A percentile compares a stretch with the other conserved stretches of the same genome.
Evolutionary conservation across 2,329 filamentous ascomycete species (phyloP).

Genomic region (Metarhizium robertsii): DNA sequence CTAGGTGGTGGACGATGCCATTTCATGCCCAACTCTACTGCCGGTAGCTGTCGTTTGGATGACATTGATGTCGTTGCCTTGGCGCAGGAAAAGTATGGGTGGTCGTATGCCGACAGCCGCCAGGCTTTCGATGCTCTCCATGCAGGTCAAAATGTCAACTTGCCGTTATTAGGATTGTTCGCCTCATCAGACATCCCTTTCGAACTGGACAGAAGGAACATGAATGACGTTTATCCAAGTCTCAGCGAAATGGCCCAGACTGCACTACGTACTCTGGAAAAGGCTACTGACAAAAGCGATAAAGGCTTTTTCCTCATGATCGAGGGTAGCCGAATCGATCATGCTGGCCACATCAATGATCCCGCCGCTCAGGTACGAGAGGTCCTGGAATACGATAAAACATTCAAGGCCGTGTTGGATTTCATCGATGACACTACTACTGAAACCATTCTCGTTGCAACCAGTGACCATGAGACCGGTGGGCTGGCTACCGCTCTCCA

Average conservation of each 20-base stretch:
- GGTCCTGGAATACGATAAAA: slow-evolving; percentile 87
- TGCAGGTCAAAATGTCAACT: slow-evolving; percentile 54
- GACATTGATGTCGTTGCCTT: slow-evolving; percentile 63
- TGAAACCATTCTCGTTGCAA: slow-evolving; percentile 75
- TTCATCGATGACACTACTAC: slow-evolving; percentile 69
- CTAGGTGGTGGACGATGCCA: slow-evolving; percentile 89
- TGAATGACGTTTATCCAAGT: slow-evolving; percentile 74
- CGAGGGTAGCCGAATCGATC: slow-evolving; percentile 91
- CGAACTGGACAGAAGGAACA: slow-evolving; percentile 78
- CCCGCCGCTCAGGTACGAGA: slow-evolving; percentile 80
- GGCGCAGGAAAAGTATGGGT: slow-evolving; percentile 67
- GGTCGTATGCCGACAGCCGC: slow-evolving; percentile 66
- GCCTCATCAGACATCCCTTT: slow-evolving; percentile 79
- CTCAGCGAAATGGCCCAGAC: slow-evolving; percentile 85
- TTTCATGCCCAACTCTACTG: slow-evolving; percentile 75
- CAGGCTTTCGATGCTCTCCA: slow-evolving; percentile 67
- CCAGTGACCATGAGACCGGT: slow-evolving; percentile 94
- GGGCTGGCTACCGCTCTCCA: slow-evolving; percentile 75
- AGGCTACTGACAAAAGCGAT: slow-evolving; percentile 73
- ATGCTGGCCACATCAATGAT: slow-evolving; percentile 82
- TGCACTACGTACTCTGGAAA: slow-evolving; percentile 68
- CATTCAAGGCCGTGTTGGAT: slow-evolving; percentile 74
- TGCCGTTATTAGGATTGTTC: slow-evolving; percentile 82
- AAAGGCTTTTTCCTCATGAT: slow-evolving; percentile 99
- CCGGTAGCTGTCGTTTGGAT: slow-evolving; percentile 75